These are phyloP conservation scores for Teratosphaeria gauchensis DNA, from an alignment of 2,329 filamentous ascomycete genomes.

Conservation along the genomic window DNA sequence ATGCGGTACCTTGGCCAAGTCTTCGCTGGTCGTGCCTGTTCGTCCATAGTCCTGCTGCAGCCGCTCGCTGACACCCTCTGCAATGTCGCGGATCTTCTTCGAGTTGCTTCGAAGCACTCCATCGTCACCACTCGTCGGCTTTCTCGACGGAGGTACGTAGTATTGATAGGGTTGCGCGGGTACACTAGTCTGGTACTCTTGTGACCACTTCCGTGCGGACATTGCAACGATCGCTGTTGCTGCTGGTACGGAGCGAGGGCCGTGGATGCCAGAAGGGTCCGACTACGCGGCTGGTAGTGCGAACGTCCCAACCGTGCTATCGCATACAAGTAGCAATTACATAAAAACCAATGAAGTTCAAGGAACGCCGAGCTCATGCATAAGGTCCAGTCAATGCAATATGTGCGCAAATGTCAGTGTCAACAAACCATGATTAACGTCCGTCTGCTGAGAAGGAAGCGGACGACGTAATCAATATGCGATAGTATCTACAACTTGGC, in stretches of 20 bases:
- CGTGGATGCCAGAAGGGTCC: neutral
- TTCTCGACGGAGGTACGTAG: slow-evolving; percentile 18
- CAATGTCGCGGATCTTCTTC: slow-evolving; percentile 8
- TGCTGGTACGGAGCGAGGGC: neutral
- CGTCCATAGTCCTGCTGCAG: neutral
- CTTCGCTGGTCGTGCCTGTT: neutral
- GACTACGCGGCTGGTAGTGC: neutral
- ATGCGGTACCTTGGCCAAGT: neutral
- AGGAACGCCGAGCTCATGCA: too few species aligned
- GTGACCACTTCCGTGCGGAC: neutral
- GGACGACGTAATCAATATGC: neutral
- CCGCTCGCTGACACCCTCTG: slow-evolving; percentile 2
- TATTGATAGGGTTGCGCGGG: slow-evolving; percentile 18
- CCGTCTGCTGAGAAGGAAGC: neutral
- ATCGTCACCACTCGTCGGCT: neutral
- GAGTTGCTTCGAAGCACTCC: slow-evolving; percentile 6
- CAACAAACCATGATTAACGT: neutral
- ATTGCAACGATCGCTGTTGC: neutral
- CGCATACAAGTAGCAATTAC: neutral
- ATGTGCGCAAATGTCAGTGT: too few species aligned
- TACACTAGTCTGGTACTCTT: neutral
- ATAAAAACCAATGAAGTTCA: neutral
- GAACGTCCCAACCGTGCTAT: neutral
- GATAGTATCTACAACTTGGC: neutral
- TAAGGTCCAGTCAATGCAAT: too few species aligned